phyloP scores from a whole-genome alignment of 306 rosid genomes.

The Elaeagnus macrophylla region DNA sequence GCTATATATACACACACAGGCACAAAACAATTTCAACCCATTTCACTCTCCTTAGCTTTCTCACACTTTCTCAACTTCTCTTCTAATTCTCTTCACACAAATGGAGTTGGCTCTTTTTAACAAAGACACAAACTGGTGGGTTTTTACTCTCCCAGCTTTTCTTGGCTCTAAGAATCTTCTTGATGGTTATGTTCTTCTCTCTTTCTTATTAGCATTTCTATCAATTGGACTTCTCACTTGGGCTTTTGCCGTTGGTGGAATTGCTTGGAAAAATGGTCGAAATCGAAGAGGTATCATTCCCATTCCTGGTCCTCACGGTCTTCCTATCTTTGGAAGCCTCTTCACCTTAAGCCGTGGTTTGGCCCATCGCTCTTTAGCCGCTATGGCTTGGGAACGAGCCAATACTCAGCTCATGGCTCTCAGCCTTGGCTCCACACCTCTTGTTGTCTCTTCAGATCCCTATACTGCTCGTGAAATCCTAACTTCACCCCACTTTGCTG shows the following conservation, averaged over 20 bases:
- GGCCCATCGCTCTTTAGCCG: slow-evolving; percentile 25
- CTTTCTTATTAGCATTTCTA: not conserved
- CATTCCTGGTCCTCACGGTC: slow-evolving; percentile 23
- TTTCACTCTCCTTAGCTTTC: slow-evolving; percentile 31
- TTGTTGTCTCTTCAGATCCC: slow-evolving; percentile 26
- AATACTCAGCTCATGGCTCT: slow-evolving; percentile 25
- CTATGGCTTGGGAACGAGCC: slow-evolving; percentile 12
- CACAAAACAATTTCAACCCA: no score
- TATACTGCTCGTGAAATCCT: slow-evolving; percentile 28
- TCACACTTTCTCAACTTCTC: slow-evolving; percentile 6
- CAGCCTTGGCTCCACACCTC: slow-evolving; percentile 24
- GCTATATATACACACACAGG: no score
- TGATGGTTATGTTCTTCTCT: slow-evolving; percentile 19
- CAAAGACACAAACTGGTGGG: slow-evolving; percentile 34
- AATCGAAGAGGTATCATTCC: slow-evolving; percentile 4
- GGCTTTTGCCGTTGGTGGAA: slow-evolving; percentile 34
- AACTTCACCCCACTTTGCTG: slow-evolving; percentile 23
- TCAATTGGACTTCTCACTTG: slow-evolving; percentile 22
- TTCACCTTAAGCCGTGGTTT: slow-evolving; percentile 3
- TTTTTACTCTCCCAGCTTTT: slow-evolving; percentile 34
- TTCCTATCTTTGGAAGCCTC: slow-evolving; percentile 13
- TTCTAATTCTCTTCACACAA: not conserved
- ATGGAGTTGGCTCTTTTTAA: slow-evolving; percentile 7
- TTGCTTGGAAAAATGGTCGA: slow-evolving; percentile 46
- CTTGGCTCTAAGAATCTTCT: slow-evolving; percentile 18